These are phyloP conservation scores for Penicillium alfredii DNA, from an alignment of 495 filamentous ascomycete species.

Conservation along the genomic window DNA sequence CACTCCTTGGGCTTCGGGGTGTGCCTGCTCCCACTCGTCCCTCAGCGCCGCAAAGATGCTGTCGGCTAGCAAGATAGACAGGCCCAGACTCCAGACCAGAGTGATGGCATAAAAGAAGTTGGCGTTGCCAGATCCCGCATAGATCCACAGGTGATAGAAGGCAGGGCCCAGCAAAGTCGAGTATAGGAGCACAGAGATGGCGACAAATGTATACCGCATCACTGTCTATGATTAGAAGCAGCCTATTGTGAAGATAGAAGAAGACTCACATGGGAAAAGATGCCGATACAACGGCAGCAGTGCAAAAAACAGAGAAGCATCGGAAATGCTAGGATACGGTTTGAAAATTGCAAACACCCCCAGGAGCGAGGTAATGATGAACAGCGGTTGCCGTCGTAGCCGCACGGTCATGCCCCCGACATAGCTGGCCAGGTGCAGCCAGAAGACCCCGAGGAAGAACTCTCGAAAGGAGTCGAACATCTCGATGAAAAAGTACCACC, in stretches of 20 bases:
- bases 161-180: conserved; percentile 83
- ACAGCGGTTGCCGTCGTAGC: conserved; percentile 76
- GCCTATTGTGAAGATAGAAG: not conserved
- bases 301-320: conserved; percentile 76
- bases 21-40: conserved; percentile 91
- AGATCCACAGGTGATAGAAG: conserved; percentile 98
- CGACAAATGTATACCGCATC: conserved; percentile 90
- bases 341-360: conserved; percentile 92
- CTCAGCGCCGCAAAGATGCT: conserved; percentile 78
- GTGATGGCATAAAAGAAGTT: conserved; percentile 99
- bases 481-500: conserved; percentile 99
- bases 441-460: conserved; percentile 97
- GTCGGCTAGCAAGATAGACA: conserved; percentile 76
- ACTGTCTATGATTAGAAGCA: conserved; percentile 42
- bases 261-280: conserved; percentile 75
- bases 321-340: conserved; percentile 88
- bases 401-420: conserved; percentile 77
- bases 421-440: conserved; percentile 88
- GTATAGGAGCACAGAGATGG: conserved; percentile 74
- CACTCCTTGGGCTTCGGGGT: conserved; percentile 82
- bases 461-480: conserved; percentile 98
- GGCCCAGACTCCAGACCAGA: conserved; percentile 87
- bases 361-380: conserved; percentile 71
- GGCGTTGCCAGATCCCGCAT: conserved; percentile 93
- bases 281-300: conserved; percentile 85